Evolutionary conservation across 345 rosid genomes (phyloP).

Genomic region (Fremontodendron californicum): DNA sequence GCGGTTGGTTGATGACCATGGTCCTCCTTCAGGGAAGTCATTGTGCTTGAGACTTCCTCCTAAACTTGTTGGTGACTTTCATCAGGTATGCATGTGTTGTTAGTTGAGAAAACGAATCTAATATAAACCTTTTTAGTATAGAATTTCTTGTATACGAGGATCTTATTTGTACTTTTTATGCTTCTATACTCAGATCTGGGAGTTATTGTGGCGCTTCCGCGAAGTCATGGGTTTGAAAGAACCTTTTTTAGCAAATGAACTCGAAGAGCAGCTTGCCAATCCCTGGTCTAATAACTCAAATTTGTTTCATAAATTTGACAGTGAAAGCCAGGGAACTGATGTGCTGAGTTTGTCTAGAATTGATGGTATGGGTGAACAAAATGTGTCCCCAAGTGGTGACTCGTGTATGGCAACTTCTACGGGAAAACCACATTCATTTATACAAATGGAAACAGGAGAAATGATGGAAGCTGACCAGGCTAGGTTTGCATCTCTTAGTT

Average conservation of each 20-base stretch:
- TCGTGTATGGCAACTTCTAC: slow-evolving; percentile 24
- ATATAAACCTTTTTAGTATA: background rate
- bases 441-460: slow-evolving; percentile 39
- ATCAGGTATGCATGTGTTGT: slow-evolving; percentile 69
- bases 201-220: slow-evolving; percentile 68
- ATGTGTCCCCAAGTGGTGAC: slow-evolving; percentile 28
- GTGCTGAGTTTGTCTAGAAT: slow-evolving; percentile 23
- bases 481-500: slow-evolving; percentile 33
- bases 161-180: slow-evolving; percentile 11
- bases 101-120: slow-evolving; percentile 13
- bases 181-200: slow-evolving; percentile 63
- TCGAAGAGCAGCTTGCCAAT: slow-evolving; percentile 72
- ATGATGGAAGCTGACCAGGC: slow-evolving; percentile 34
- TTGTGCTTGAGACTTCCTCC: slow-evolving; percentile 69
- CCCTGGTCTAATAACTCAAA: slow-evolving; percentile 47
- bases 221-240: slow-evolving; percentile 66
- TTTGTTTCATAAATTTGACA: slow-evolving; percentile 32
- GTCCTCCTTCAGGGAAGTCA: slow-evolving; percentile 65
- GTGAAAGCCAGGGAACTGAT: slow-evolving; percentile 32
- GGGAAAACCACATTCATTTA: slow-evolving; percentile 33
- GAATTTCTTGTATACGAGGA: background rate
- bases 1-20: slow-evolving; percentile 37
- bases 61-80: slow-evolving; percentile 75
- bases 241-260: slow-evolving; percentile 47
- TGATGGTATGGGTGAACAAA: slow-evolving; percentile 29